Evolutionary conservation across 257 asterid genomes (phyloP), one percentile per base, ranked within the genome.

Genomic region (Vinca minor): DNA sequence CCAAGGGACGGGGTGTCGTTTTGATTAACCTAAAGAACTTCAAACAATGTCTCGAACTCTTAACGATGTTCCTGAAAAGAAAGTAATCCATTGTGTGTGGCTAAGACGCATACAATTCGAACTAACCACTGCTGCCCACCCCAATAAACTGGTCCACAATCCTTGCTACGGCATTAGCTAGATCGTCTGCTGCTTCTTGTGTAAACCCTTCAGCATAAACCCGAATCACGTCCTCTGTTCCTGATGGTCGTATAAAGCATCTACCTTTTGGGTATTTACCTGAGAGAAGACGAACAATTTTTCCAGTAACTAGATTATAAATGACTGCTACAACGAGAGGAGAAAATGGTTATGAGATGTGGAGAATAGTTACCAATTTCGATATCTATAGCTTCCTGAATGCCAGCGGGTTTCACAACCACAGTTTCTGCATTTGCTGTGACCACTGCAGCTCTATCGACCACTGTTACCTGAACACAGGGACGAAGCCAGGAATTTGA

Each of bases 141-240:
- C 96, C 94, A 32, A 92, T 88, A 69, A 74, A 70, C 36, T 59
- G 85, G 63, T 85, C 88, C 15, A 87, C 96, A 71, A 87, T 74
- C 73, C 20, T 71, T 45, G 81, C 88, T 58, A 85, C 97, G 5
- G 95, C 81, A 53, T 72, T 71, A 57, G 98, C 97, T 31, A 92
- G 75, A 56, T 48, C 58, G 38, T 89, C 96, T 7, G 96, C 97
- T 35, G 82, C 84, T 72, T 81, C 95, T 71, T 84, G 95, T 26
- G 86, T 89, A 56, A 70, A 76, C 44, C 91, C 96, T 82, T 93
- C 97, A 3, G 96, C 95, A 45, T 85, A 93, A 63, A 93, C 96
- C 74, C 97, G 84, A 44, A 93, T 84, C 62, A 89, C 97, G 31
- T 89, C 96, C 81, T 89, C 97, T 7, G 98, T 93, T 65, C 98